Base-by-base conservation (phyloP, 352 stramenopile genomes). In the Phytophthora meadii region DNA sequence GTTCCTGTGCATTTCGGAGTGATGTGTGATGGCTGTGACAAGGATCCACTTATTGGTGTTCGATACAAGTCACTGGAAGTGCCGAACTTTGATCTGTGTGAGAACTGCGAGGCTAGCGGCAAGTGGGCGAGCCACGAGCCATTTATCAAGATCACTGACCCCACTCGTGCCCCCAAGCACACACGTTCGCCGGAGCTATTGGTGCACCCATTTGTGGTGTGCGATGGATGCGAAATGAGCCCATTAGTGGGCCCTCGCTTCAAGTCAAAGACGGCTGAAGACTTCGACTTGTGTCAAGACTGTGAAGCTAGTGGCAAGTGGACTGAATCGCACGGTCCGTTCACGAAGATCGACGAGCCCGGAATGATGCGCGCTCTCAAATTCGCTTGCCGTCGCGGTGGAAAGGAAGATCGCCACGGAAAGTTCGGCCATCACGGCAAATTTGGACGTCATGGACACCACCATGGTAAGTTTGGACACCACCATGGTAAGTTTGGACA, bases 31-130 rank as follows among this genome's bases (percentile, higher is more conserved):
- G 77, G 82, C 17, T 90, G 87, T 56, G 59, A 86, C 19, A 80
- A 82, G 74, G 54, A 27, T 2, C 82, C 84, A 5, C 61, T 94
- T 3, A 45, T 84, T 28, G 87, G 87, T 14, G 67, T 81, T 5
- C 88, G 85, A 44, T 97, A 90, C 84, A 96, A 96, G 76, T 89
- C 82, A 17, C 54, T 87, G n/a, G 74, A 90, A 27, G 69, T 77
- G 6, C 46, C 71, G 2, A 70, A 95, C 65, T 96, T 95, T 60
- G 88, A 97, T 42, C 47, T 97, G 39, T 96, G 87, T 56, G 72
- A 82, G 54, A 64, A 45, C 8, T 96, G 88, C 62, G 84, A 95
- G 58, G 72, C 68, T 12, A 84, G 77, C 27, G 78, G 77, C 28
- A 72, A 84, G 53, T 89, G 73, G 66, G 42, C 39, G 19, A 65